Percentiles rank a stretch among this genome's conserved stretches.
Evolutionary conservation across 306 rosid genomes (phyloP).

Genomic region (Sechiopsis laciniata): DNA sequence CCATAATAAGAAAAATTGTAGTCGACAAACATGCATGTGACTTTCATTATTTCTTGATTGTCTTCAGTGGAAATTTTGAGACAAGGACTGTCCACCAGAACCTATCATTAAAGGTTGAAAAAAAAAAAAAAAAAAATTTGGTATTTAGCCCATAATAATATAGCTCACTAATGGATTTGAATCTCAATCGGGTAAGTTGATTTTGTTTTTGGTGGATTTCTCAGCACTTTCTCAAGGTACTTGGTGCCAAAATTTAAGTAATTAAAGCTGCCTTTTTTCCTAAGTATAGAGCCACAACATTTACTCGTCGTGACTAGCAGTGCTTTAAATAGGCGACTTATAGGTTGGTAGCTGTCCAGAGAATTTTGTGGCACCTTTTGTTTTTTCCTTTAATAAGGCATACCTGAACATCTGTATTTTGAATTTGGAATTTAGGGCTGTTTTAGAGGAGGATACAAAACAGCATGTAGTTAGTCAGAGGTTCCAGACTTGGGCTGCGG

Average conservation of each 20-base stretch:
- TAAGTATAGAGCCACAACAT: neutral
- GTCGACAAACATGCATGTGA: neutral
- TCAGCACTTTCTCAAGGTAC: neutral
- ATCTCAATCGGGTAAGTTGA: too few species aligned
- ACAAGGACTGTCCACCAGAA: neutral
- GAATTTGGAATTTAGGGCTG: too few species aligned
- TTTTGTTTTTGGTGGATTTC: neutral
- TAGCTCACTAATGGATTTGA: too few species aligned
- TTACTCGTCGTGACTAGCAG: neutral
- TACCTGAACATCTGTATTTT: too few species aligned
- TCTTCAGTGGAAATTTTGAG: neutral
- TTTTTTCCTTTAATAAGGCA: neutral
- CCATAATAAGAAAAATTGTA: neutral
- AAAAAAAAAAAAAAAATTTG: neutral
- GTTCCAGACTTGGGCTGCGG: too few species aligned
- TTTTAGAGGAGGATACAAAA: too few species aligned
- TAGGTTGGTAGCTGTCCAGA: neutral
- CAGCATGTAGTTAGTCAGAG: too few species aligned
- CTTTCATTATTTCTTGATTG: neutral
- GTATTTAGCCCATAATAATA: neutral
- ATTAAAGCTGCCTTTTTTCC: neutral
- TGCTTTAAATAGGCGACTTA: neutral
- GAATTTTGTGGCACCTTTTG: neutral
- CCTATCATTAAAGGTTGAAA: neutral
- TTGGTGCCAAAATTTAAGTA: neutral